A percentile compares a stretch with the other conserved stretches of the same genome.
These are phyloP conservation scores for Heliosperma pusillum DNA, from an alignment of 148 eudicot genomes.

Conservation along the genomic window DNA sequence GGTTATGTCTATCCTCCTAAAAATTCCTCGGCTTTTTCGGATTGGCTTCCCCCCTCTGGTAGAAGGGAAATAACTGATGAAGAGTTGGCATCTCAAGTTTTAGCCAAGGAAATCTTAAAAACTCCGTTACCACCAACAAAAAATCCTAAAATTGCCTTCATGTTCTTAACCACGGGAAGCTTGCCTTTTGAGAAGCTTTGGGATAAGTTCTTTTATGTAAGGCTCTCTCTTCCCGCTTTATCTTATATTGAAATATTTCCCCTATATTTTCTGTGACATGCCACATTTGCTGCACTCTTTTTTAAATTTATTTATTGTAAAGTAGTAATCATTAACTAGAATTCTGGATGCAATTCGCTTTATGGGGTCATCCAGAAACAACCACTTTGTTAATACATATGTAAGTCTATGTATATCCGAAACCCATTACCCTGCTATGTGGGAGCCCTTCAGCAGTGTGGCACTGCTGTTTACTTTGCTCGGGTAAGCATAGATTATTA, in stretches of 20 bases:
- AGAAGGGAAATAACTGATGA: constrained; percentile 64
- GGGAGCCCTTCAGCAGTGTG: too few relatives aligned
- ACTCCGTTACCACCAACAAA: constrained; percentile 35
- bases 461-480: too few relatives aligned
- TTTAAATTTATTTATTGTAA: too few relatives aligned
- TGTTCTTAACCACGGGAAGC: constrained; percentile 62
- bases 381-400: too few relatives aligned
- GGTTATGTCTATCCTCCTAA: constrained; percentile 77
- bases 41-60: constrained; percentile 63
- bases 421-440: too few relatives aligned
- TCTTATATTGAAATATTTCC: background rate
- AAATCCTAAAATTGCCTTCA: constrained; percentile 62
- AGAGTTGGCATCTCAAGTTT: constrained; percentile 54
- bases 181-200: constrained; percentile 73
- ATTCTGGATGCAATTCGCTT: too few relatives aligned
- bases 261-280: too few relatives aligned
- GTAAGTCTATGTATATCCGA: too few relatives aligned
- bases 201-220: constrained; percentile 64
- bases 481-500: too few relatives aligned
- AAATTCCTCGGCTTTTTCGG: constrained; percentile 48
- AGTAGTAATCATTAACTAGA: too few relatives aligned
- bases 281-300: too few relatives aligned
- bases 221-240: constrained; percentile 22
- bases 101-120: constrained; percentile 48
- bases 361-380: too few relatives aligned